phyloP scores from a whole-genome alignment of 2,329 filamentous ascomycete genomes.

The Cytospora paraplurivora region DNA sequence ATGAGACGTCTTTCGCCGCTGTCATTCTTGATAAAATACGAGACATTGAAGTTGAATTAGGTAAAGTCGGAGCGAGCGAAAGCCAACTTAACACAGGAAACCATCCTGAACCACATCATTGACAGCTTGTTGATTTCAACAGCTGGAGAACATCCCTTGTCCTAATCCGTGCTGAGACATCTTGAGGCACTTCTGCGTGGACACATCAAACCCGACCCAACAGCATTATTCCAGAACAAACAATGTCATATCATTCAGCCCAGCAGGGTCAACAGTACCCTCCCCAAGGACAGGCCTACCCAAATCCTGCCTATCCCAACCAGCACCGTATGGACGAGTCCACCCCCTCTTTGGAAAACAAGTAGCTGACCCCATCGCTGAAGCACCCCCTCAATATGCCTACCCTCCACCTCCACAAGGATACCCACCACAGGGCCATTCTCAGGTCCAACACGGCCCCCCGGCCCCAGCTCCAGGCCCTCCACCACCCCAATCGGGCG shows the following conservation, averaged over 20 bases:
- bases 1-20: too few species aligned
- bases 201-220: not conserved
- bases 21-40: too few species aligned
- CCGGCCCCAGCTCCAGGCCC: not conserved
- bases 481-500: not conserved
- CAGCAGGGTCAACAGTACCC: conserved; percentile 6
- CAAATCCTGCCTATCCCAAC: not conserved
- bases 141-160: too few species aligned
- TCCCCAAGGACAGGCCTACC: not conserved
- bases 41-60: too few species aligned
- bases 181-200: too few species aligned
- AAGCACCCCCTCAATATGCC: not conserved
- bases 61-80: too few species aligned
- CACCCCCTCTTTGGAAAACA: not conserved
- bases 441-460: not conserved
- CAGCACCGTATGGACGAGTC: not conserved
- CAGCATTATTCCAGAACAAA: not conserved
- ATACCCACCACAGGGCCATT: not conserved
- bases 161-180: too few species aligned
- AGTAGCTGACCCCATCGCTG: not conserved
- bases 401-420: not conserved
- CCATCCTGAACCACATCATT: too few species aligned
- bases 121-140: too few species aligned
- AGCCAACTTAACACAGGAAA: too few species aligned
- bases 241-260: conserved; percentile 2